Evolutionary conservation across 1,284 basidiomycete genomes (phyloP).

Genomic region (Tilletia caries): DNA sequence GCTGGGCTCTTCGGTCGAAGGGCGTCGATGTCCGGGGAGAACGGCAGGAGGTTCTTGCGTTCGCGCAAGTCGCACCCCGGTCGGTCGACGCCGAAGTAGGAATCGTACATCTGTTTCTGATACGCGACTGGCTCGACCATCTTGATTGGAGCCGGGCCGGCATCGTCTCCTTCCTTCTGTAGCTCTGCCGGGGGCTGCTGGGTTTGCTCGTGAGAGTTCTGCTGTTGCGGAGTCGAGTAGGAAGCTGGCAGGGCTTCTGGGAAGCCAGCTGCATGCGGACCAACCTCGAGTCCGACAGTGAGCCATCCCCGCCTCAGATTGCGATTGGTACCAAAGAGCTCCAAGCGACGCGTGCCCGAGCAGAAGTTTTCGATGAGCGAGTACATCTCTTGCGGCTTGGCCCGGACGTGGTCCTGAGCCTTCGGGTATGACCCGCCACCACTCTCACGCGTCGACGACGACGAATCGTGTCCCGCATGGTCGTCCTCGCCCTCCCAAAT

Average conservation of each 20-base stretch:
- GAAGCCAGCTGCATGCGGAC: slow-evolving; percentile 31
- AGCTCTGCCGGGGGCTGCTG: not conserved
- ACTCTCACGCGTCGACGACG: not conserved
- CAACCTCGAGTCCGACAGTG: slow-evolving; percentile 63
- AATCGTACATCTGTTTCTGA: slow-evolving; percentile 31
- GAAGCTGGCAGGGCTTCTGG: slow-evolving; percentile 1
- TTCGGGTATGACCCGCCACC: not conserved
- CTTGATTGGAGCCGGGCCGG: slow-evolving; percentile 10
- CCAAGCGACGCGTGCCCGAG: slow-evolving; percentile 82
- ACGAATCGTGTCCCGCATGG: not conserved
- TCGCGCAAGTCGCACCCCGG: slow-evolving; percentile 37
- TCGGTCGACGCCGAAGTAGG: slow-evolving; percentile 39
- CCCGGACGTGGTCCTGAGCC: slow-evolving; percentile 63
- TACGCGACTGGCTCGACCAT: slow-evolving; percentile 28
- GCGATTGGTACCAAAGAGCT: slow-evolving; percentile 76
- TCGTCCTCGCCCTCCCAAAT: slow-evolving; percentile 71
- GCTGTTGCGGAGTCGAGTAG: too few species aligned
- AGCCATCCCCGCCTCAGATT: slow-evolving; percentile 86
- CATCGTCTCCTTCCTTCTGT: too few species aligned
- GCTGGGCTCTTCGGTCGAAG: slow-evolving; percentile 46
- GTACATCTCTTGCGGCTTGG: slow-evolving; percentile 92
- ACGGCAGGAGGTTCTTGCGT: slow-evolving; percentile 44
- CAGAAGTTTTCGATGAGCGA: slow-evolving; percentile 96
- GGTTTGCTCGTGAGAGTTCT: not conserved
- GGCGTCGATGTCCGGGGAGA: slow-evolving; percentile 31